Base-by-base conservation (phyloP, 2,329 filamentous ascomycete genomes). In the Cladosporium sp. region DNA sequence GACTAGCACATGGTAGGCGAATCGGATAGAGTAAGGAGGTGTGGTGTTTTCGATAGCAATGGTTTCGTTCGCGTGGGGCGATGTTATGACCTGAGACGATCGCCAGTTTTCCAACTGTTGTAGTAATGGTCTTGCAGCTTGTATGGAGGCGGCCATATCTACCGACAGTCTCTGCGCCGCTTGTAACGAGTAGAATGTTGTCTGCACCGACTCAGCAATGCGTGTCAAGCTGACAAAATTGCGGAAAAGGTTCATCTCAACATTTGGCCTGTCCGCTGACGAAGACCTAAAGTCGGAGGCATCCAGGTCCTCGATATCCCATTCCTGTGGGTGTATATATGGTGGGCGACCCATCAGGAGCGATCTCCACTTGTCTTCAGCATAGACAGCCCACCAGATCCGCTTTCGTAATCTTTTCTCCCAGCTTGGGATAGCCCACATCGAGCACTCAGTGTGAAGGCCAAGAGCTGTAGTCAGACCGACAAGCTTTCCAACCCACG, bases 361-460 rank as follows among this genome's bases (percentile, higher is more conserved):
- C 6, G 61, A 55, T 32, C 61, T 26, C 61, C 61, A 64, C 21
- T 64, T 64, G n/a, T 64, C 61, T 44, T 64, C 61, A 11, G 61
- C 61, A 15, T 64, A 64, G n/a, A 64, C 61, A 11, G 61, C 51
- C 61, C 61, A 64, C 61, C 61, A 64, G 14, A 64, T 28, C 24
- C 61, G 51, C 32, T 44, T 64, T 21, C 61, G 51, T 12, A 64
- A 15, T 24, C 61, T 52, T n/a, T 64, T 64, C n/a, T 64, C 61
- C 61, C 61, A 64, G 34, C 34, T 47, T 6, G 61, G 61, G 5
- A 64, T 47, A 14, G 61, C 61, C 51, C 49, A 64, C 61, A 64
- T 64, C 1, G 51, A 57, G n/a, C 32, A 64, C 12, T 64, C 61
- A 12, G 61, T 64, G 24, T 64, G 32, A 15, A 64, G 18, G 26